Percentiles rank a stretch among this genome's conserved stretches.
These are phyloP conservation scores for Musa itinerans DNA, from an alignment of 176 grass and related monocot genomes.

Conservation along the genomic window DNA sequence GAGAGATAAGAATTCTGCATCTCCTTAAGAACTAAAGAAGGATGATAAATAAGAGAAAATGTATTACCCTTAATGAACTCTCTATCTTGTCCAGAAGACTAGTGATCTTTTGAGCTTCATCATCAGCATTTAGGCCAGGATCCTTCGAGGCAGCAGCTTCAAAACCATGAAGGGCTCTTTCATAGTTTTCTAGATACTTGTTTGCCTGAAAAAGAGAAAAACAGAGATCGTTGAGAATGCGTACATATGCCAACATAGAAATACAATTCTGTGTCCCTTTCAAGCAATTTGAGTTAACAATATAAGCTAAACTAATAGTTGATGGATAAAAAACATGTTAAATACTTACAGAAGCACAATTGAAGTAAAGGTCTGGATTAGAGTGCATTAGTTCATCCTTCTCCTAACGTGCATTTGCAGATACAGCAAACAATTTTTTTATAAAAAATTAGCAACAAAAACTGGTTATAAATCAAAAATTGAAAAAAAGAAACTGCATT, in stretches of 20 bases:
- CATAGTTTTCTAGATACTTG: constrained; percentile 94
- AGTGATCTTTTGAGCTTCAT: constrained; percentile 69
- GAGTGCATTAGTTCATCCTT: constrained; percentile 70
- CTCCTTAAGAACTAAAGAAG: neutral
- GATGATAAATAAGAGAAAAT: neutral
- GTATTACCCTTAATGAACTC: constrained; percentile 63
- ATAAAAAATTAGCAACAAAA: constrained; percentile 12
- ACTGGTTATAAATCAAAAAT: constrained; percentile 9
- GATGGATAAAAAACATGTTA: neutral
- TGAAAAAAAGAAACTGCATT: neutral
- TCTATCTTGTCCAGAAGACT: constrained; percentile 80
- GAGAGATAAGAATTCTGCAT: neutral
- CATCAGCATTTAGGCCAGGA: constrained; percentile 62
- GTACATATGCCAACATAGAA: neutral
- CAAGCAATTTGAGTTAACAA: constrained; percentile 9
- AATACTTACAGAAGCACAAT: constrained; percentile 73
- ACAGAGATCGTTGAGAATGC: neutral
- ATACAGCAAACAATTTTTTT: constrained; percentile 17
- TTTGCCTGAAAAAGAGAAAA: constrained; percentile 41
- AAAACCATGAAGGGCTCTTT: constrained; percentile 86
- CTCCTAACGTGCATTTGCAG: constrained; percentile 48
- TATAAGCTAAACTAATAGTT: neutral
- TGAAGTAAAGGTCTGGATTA: constrained; percentile 89
- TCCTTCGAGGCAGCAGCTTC: constrained; percentile 81
- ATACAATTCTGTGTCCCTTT: neutral